Conservation (phyloP, 2,329 filamentous ascomycete species). For the Emmonsiellopsis sp. region DNA sequence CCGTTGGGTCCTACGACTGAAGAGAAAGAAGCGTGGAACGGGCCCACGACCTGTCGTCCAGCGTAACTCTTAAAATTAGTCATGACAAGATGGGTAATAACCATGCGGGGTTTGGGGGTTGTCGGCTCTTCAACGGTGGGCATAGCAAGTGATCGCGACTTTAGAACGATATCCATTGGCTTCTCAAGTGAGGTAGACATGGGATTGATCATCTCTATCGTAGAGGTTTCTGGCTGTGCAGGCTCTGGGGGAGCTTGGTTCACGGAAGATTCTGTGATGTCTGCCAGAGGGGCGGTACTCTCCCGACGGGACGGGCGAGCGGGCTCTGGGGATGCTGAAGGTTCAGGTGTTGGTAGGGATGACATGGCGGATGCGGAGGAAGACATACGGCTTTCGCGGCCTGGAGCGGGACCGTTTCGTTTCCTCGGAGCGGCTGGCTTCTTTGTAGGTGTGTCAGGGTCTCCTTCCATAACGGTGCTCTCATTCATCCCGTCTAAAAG, state of each 20-base stretch:
- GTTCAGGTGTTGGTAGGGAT: slow-evolving; percentile 39
- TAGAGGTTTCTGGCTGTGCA: slow-evolving; percentile 40
- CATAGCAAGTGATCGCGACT: slow-evolving; percentile 63
- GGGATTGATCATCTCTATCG: slow-evolving; percentile 61
- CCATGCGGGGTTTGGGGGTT: slow-evolving; percentile 73
- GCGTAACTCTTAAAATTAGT: slow-evolving; percentile 99
- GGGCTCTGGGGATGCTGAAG: slow-evolving; percentile 48
- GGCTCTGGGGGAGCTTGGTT: slow-evolving; percentile 13
- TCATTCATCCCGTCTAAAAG: slow-evolving; percentile 44
- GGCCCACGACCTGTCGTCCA: slow-evolving; percentile 86
- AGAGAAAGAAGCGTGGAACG: slow-evolving; percentile 94
- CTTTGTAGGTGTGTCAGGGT: slow-evolving; percentile 47
- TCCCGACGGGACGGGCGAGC: slow-evolving; percentile 20
- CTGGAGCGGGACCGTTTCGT: slow-evolving; percentile 50
- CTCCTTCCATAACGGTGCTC: slow-evolving; percentile 41
- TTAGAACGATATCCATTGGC: slow-evolving; percentile 88
- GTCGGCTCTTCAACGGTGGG: slow-evolving; percentile 61
- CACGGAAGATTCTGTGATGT: slow-evolving; percentile 58
- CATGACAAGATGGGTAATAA: slow-evolving; percentile 84
- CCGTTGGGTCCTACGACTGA: slow-evolving; percentile 97
- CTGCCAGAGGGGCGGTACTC: slow-evolving; percentile 53
- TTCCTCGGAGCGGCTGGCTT: slow-evolving; percentile 51
- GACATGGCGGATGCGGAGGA: slow-evolving; percentile 30
- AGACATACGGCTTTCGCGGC: slow-evolving; percentile 32
- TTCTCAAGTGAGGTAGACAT: slow-evolving; percentile 72